Evolutionary conservation across 257 asterid species (phyloP), one percentile per base, ranked within the genome.

Genomic region (Verbena officinalis): DNA sequence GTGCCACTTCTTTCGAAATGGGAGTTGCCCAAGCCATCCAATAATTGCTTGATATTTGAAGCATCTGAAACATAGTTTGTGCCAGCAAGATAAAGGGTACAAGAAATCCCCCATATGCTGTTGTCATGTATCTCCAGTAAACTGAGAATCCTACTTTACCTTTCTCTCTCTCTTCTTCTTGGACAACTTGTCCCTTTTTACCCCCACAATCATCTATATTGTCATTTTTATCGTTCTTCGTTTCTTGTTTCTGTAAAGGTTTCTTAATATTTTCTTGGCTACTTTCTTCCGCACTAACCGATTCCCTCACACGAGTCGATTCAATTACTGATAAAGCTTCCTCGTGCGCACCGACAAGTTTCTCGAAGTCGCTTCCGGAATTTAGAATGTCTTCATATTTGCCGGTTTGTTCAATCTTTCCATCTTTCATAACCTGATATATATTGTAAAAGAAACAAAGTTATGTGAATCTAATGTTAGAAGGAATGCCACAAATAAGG

Each of bases 341-440:
- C 7, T 44, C 5, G n/a, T 44, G 50, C 3, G 50, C 50, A 44
- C 50, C 50, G 5, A 44, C 20, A 15, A 44, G 20, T 2, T 44
- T 16, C 50, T 0, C n/a, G 50, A 44, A 44, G 16, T 44, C 21
- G 21, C 9, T 14, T 13, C 50, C 50, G 0, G 50, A 44, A 13
- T 44, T 15, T 4, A 44, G 16, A 44, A 44, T 44, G 16, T 44
- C 50, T 3, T 15, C 21, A 3, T 44, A 44, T 16, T 44, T 44
- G 16, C 50, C 50, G 16, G 21, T 15, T 44, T 44, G 50, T 8
- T 5, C n/a, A 44, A 44, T 44, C 9, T 15, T 7, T 15, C 50
- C 50, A 44, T 44, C 50, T 44, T 44, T 44, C 50, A 44, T 44
- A n/a, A 44, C 50, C 50, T 44, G 21, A 44, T 44, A 21, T 14